Percentiles rank a stretch among this genome's conserved stretches.
Conservation (phyloP, 495 filamentous ascomycete species). For the Aspergillus campestris region DNA sequence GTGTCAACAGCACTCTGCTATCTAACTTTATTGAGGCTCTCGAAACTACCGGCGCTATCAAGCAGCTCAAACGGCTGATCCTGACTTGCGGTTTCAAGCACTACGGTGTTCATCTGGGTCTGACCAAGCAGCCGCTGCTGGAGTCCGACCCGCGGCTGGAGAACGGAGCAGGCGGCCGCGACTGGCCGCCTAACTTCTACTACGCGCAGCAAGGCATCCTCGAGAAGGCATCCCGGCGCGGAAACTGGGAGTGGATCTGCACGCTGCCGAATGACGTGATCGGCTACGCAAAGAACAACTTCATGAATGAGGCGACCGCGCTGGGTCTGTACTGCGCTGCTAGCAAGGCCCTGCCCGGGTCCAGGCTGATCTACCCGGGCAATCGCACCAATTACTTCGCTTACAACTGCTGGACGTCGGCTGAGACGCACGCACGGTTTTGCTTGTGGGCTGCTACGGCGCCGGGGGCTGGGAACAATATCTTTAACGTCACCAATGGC, state of each 20-base stretch:
- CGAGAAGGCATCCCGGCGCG: constrained; percentile 17
- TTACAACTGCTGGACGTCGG: constrained; percentile 44
- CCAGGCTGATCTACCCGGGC: constrained; percentile 40
- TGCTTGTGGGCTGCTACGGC: constrained; percentile 43
- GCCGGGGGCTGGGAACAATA: constrained; percentile 37
- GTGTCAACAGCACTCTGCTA: constrained; percentile 39
- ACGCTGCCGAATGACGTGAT: constrained; percentile 50
- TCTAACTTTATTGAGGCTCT: constrained; percentile 44
- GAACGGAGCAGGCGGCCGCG: constrained; percentile 4
- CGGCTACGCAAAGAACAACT: constrained; percentile 37
- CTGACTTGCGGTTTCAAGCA: constrained; percentile 48
- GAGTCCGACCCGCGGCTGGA: constrained; percentile 38
- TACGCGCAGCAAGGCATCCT: constrained; percentile 38
- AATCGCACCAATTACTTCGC: constrained; percentile 37
- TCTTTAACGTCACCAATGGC: constrained; percentile 50
- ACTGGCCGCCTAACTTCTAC: constrained; percentile 29
- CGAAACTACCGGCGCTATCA: constrained; percentile 30
- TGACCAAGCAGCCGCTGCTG: constrained; percentile 33
- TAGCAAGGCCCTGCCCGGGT: constrained; percentile 36
- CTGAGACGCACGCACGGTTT: constrained; percentile 44
- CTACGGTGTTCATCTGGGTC: constrained; percentile 49
- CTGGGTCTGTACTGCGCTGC: constrained; percentile 45
- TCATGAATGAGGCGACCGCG: constrained; percentile 47
- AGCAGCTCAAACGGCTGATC: constrained; percentile 40
- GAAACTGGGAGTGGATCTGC: constrained; percentile 34